A percentile compares a stretch with the other conserved stretches of the same genome.
Evolutionary conservation across 2,329 filamentous ascomycete species (phyloP).

Genomic region (Stagonosporopsis chrysanthemi): DNA sequence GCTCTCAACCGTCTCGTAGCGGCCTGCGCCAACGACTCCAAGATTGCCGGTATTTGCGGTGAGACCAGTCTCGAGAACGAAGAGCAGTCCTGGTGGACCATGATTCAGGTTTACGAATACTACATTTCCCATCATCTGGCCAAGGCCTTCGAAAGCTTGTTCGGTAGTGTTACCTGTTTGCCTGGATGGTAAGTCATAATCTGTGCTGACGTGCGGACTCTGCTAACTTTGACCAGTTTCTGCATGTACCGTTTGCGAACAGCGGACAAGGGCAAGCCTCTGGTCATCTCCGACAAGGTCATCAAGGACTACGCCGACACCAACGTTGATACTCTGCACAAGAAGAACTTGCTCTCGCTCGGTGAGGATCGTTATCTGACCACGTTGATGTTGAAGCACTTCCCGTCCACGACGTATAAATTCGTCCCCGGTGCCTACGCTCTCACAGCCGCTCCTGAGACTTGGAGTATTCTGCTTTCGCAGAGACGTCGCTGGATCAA

Average conservation of each 20-base stretch:
- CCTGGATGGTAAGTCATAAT: constrained; percentile 84
- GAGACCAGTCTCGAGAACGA: constrained; percentile 97
- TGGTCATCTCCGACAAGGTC: constrained; percentile 90
- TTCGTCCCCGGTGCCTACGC: constrained; percentile 94
- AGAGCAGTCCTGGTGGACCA: constrained; percentile 95
- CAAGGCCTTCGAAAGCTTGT: constrained; percentile 97
- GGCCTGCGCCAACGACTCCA: constrained; percentile 89
- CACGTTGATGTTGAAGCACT: constrained; percentile 97
- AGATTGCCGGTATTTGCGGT: constrained; percentile 96
- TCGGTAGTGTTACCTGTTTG: constrained; percentile 97
- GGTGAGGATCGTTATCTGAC: constrained; percentile 98
- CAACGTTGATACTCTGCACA: constrained; percentile 91
- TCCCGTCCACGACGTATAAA: constrained; percentile 94
- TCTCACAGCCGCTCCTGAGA: constrained; percentile 90
- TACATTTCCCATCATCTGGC: constrained; percentile 97
- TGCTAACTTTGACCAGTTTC: constrained; percentile 70
- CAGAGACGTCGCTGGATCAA: constrained; percentile 99
- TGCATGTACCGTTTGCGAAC: constrained; percentile 97
- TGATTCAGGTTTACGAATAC: constrained; percentile 99
- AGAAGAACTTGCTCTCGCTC: constrained; percentile 90
- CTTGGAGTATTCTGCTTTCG: constrained; percentile 93
- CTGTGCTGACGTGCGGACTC: not conserved
- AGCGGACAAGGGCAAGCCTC: constrained; percentile 88
- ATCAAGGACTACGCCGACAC: constrained; percentile 89
- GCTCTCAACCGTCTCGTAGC: constrained; percentile 91